Conservation (phyloP, 805 yeast species). For the Blastobotrys americana region DNA sequence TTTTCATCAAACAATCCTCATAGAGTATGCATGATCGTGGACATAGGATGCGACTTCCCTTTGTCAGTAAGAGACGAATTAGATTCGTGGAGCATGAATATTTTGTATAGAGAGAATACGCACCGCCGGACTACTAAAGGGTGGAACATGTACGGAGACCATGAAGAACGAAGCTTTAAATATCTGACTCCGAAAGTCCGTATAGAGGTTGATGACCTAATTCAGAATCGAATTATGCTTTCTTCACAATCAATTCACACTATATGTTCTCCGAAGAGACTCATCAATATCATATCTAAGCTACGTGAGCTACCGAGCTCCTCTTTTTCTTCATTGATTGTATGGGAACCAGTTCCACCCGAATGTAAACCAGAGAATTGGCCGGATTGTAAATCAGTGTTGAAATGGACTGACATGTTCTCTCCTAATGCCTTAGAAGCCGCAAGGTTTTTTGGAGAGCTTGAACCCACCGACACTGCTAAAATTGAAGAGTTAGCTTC, state of each 20-base stretch:
- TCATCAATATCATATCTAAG: slow-evolving; percentile 40
- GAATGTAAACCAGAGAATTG: slow-evolving; percentile 52
- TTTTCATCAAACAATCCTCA: slow-evolving; percentile 37
- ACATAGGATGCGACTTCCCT: slow-evolving; percentile 77
- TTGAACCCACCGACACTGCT: slow-evolving; percentile 35
- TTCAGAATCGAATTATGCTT: slow-evolving; percentile 33
- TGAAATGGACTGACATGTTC: slow-evolving; percentile 48
- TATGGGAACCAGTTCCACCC: slow-evolving; percentile 88
- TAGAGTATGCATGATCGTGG: slow-evolving; percentile 62
- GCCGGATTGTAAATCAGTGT: slow-evolving; percentile 31
- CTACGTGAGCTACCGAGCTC: slow-evolving; percentile 15
- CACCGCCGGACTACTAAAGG: slow-evolving; percentile 70
- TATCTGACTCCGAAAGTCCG: slow-evolving; percentile 57
- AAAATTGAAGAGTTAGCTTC: slow-evolving; percentile 41
- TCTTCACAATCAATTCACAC: slow-evolving; percentile 52
- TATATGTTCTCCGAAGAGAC: slow-evolving; percentile 64
- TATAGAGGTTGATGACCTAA: slow-evolving; percentile 50
- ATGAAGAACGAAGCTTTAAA: slow-evolving; percentile 54
- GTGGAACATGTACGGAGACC: slow-evolving; percentile 61
- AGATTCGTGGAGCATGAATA: slow-evolving; percentile 55
- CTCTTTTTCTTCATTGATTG: slow-evolving; percentile 35
- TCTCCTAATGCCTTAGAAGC: slow-evolving; percentile 87
- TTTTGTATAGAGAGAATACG: slow-evolving; percentile 44
- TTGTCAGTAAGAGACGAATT: slow-evolving; percentile 37
- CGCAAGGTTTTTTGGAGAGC: slow-evolving; percentile 48